phyloP scores from a whole-genome alignment of 805 yeast genomes.

The Priceomyces carsonii region DNA sequence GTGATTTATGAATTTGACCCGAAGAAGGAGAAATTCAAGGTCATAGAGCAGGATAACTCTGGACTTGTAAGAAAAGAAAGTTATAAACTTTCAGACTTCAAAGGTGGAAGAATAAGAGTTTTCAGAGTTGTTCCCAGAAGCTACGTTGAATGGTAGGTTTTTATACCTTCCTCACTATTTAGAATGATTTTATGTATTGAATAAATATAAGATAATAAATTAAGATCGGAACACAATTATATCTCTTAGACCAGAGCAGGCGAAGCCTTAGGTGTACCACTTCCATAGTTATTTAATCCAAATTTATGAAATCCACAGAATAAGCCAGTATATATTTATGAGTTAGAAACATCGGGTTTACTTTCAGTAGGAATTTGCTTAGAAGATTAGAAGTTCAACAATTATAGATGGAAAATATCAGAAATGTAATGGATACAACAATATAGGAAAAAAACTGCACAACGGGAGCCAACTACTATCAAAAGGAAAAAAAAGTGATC shows the following conservation, averaged over 20 bases:
- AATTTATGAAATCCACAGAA: neutral
- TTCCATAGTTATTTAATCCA: too few relatives aligned
- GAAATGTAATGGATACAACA: too few relatives aligned
- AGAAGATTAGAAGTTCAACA: too few relatives aligned
- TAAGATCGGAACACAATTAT: neutral
- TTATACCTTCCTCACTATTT: neutral
- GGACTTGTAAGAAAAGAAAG: conserved; percentile 60
- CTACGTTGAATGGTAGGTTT: conserved; percentile 65
- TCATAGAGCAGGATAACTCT: conserved; percentile 52
- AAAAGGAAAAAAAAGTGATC: too few relatives aligned
- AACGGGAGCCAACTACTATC: too few relatives aligned
- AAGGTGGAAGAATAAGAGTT: conserved; percentile 74
- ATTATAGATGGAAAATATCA: too few relatives aligned
- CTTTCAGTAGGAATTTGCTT: too few relatives aligned
- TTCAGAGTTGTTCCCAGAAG: conserved; percentile 77
- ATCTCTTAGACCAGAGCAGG: conserved; percentile 9
- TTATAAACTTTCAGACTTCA: conserved; percentile 71
- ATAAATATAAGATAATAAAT: neutral
- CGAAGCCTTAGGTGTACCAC: conserved; percentile 5
- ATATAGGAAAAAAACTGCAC: too few relatives aligned
- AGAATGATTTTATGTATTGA: neutral
- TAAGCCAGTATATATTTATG: neutral
- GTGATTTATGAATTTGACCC: conserved; percentile 75
- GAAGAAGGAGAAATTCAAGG: conserved; percentile 68
- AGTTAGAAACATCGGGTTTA: too few relatives aligned